Percentiles rank a stretch among this genome's conserved stretches.
Conservation (phyloP, 495 filamentous ascomycete genomes). For the Aspergillus kassunensis region DNA sequence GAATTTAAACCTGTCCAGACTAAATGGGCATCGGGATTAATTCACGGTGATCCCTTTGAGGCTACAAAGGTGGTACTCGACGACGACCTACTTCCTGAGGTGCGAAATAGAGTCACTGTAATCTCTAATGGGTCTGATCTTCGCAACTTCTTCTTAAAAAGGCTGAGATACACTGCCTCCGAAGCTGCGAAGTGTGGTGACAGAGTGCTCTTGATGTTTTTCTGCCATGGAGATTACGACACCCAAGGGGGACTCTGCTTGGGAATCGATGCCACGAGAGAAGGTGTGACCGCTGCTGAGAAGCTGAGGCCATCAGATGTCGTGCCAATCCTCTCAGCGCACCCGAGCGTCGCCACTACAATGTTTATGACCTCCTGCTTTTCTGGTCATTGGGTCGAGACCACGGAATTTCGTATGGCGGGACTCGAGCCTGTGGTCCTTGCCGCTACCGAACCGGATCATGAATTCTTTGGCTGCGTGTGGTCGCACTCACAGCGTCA, state of each 20-base stretch:
- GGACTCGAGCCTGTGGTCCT: conserved; percentile 7
- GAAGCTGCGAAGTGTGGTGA: conserved; percentile 5
- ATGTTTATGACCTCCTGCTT: conserved; percentile 19
- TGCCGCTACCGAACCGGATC: conserved; percentile 5
- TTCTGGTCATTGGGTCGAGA: conserved; percentile 19
- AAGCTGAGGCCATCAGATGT: background rate
- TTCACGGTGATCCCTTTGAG: conserved; percentile 16
- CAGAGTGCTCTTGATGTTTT: conserved; percentile 11
- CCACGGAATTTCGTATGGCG: conserved; percentile 3
- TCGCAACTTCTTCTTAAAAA: conserved; percentile 6
- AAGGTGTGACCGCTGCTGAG: background rate
- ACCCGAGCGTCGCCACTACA: conserved; percentile 4
- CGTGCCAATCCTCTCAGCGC: background rate
- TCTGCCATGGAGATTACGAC: conserved; percentile 14
- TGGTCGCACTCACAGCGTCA: conserved; percentile 18
- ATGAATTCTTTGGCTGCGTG: conserved; percentile 16
- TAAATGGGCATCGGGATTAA: conserved; percentile 8
- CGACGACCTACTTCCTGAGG: background rate
- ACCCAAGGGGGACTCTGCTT: conserved; percentile 1
- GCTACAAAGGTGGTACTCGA: conserved; percentile 10
- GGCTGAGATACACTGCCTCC: background rate
- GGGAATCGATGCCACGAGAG: background rate
- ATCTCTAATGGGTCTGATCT: background rate
- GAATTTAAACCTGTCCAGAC: conserved; percentile 2
- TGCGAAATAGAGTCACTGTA: conserved; percentile 2